A percentile compares a stretch with the other conserved stretches of the same genome.
Conservation (phyloP, 768 basidiomycete species). For the Trametes maxima region DNA sequence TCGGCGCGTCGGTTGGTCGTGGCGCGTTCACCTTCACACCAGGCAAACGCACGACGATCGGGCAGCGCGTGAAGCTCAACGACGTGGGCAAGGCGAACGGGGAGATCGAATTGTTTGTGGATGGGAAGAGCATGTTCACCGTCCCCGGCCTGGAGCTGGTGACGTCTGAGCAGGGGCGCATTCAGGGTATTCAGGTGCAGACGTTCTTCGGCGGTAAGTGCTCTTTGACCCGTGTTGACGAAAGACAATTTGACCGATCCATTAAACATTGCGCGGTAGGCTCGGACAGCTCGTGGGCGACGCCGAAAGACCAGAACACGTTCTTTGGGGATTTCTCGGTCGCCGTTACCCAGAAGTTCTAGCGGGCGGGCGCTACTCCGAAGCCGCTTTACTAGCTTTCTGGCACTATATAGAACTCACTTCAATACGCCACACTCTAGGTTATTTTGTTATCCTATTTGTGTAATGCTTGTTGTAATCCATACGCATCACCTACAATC, state of each 20-base stretch:
- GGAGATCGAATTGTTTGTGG: constrained; percentile 65
- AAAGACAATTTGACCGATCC: constrained; percentile 18
- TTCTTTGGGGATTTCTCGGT: constrained; percentile 75
- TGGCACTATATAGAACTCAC: too few relatives aligned
- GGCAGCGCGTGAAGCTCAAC: constrained; percentile 74
- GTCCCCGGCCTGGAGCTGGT: constrained; percentile 58
- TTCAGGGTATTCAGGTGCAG: constrained; percentile 74
- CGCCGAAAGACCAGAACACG: constrained; percentile 59
- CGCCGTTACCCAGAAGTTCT: constrained; percentile 54
- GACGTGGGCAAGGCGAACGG: constrained; percentile 70
- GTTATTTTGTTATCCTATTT: too few relatives aligned
- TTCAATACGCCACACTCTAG: too few relatives aligned
- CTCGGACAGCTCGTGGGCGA: constrained; percentile 51
- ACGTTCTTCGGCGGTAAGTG: constrained; percentile 73
- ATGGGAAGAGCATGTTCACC: constrained; percentile 65
- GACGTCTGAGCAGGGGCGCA: constrained; percentile 48
- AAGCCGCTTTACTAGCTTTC: too few relatives aligned
- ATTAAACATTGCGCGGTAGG: constrained; percentile 36
- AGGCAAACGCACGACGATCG: constrained; percentile 67
- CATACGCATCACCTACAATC: too few relatives aligned
- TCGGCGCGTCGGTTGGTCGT: constrained; percentile 69
- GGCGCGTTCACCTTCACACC: constrained; percentile 65
- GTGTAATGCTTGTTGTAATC: too few relatives aligned
- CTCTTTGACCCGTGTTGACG: background rate
- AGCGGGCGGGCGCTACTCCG: constrained; percentile 31